Evolutionary conservation across 805 yeast genomes (phyloP), one percentile per base, ranked within the genome.

Genomic region (Spathaspora girioi): DNA sequence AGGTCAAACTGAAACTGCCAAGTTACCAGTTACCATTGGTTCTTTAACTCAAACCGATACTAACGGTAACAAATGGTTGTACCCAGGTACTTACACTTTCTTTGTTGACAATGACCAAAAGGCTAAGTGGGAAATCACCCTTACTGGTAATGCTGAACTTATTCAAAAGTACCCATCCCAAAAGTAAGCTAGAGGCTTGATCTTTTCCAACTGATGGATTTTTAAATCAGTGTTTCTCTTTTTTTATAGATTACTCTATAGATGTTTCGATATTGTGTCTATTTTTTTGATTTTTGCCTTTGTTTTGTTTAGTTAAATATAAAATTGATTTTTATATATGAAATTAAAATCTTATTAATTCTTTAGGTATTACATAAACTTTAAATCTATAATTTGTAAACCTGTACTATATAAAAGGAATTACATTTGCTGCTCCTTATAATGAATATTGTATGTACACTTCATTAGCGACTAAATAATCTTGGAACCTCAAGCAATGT

Each of bases 51-150:
- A 43, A 29, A 43, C 38, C 35, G 50, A 47, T 35, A 9, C 46
- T 23, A 19, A 47, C n/a, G 50, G 50, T 41, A 47, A 47, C 42
- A 47, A 23, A 17, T 47, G 38, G 29, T 15, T 47, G 4, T 47
- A 47, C 45, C 50, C 50, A 23, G 50, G 50, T 47, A 47, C 45
- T 42, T 47, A 47, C 46, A 47, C 40, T 19, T 47, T 47, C 32
- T 29, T 38, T 31, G 50, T 47, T 14, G 50, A 47, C 20, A 42
- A 32, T 19, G 50, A 47, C n/a, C 15, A 3, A n/a, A 42, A 42
- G 50, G 38, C 46, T 23, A 41, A 44, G 7, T 47, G 38, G 41
- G 38, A 41, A 41, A 42, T 47, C 20, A 23, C 20, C 5, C 50
- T 47, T 47, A 42, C 46, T 29, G 50, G 50, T 47, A 8, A 15